Conservation (phyloP, 2,329 filamentous ascomycete genomes). For the Colletotrichum caudatum region DNA sequence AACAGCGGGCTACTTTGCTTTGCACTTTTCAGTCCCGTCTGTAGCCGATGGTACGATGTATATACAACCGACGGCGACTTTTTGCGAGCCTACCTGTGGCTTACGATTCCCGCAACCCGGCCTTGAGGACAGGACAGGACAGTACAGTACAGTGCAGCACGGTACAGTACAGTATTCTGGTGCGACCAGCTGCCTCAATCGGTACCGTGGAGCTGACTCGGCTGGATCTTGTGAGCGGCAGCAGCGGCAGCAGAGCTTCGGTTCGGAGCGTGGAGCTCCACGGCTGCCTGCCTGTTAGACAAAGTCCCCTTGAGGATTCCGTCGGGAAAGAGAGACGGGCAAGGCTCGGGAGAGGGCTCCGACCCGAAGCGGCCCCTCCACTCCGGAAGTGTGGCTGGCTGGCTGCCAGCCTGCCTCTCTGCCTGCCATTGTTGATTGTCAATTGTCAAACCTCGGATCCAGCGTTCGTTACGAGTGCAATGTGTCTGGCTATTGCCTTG, state of each 20-base stretch:
- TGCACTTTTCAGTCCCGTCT: not conserved
- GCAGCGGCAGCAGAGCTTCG: constrained; percentile 6
- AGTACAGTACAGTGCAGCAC: not conserved
- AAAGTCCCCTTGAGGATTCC: not conserved
- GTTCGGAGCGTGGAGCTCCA: constrained; percentile 37
- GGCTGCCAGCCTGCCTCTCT: not conserved
- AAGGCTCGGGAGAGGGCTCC: constrained; percentile 32
- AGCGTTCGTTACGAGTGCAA: not conserved
- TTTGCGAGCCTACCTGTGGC: not conserved
- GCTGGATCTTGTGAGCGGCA: not conserved
- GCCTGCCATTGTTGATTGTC: not conserved
- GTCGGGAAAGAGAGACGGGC: constrained; percentile 25
- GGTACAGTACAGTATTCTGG: not conserved
- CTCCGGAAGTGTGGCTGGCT: not conserved
- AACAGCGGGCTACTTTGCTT: not conserved
- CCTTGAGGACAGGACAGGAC: constrained; percentile 1
- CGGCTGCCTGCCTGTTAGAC: not conserved
- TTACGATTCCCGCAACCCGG: not conserved
- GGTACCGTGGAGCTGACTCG: not conserved
- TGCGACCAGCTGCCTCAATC: constrained; percentile 2
- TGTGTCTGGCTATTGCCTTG: constrained; percentile 13
- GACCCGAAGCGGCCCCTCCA: constrained; percentile 33
- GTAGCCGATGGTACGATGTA: not conserved
- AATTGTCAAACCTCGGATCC: not conserved
- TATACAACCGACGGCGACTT: not conserved